A percentile compares a stretch with the other conserved stretches of the same genome.
Conservation (phyloP, 345 rosid species). For the Euclidium syriacum region DNA sequence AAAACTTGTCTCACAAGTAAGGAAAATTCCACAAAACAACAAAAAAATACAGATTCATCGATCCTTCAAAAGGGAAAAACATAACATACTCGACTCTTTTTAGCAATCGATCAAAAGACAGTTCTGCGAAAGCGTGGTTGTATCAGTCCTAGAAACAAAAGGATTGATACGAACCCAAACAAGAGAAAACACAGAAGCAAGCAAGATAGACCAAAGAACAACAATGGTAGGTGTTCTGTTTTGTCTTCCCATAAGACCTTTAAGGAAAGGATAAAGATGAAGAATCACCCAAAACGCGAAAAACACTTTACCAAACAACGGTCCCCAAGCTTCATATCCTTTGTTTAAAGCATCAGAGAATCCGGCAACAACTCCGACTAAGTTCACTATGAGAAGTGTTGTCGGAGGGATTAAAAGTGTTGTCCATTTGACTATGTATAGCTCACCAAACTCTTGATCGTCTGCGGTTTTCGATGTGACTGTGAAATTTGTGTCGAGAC, state of each 20-base stretch:
- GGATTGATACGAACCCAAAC: constrained; percentile 96
- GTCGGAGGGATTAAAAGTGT: constrained; percentile 89
- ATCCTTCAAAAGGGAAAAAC: not conserved
- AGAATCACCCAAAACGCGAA: constrained; percentile 96
- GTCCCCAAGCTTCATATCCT: constrained; percentile 98
- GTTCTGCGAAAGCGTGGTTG: constrained; percentile 30
- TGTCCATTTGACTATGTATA: constrained; percentile 89
- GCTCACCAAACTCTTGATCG: constrained; percentile 87
- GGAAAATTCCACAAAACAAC: not conserved
- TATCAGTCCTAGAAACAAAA: constrained; percentile 39
- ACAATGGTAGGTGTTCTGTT: constrained; percentile 95
- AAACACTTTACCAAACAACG: constrained; percentile 89
- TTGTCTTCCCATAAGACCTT: constrained; percentile 99
- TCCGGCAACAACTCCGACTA: constrained; percentile 98
- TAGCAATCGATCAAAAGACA: constrained; percentile 89
- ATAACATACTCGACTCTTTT: not conserved
- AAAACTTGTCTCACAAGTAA: constrained; percentile 8
- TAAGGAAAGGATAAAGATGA: constrained; percentile 96
- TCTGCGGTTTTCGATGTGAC: constrained; percentile 95
- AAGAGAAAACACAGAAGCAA: constrained; percentile 94
- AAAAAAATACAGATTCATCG: not conserved
- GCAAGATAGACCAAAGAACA: constrained; percentile 84
- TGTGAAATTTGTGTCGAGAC: constrained; percentile 92
- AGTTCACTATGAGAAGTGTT: constrained; percentile 71
- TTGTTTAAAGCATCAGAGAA: constrained; percentile 95